Percentiles rank a stretch among this genome's conserved stretches.
Evolutionary conservation across 768 basidiomycete species (phyloP).

Genomic region (Mycena galopus): DNA sequence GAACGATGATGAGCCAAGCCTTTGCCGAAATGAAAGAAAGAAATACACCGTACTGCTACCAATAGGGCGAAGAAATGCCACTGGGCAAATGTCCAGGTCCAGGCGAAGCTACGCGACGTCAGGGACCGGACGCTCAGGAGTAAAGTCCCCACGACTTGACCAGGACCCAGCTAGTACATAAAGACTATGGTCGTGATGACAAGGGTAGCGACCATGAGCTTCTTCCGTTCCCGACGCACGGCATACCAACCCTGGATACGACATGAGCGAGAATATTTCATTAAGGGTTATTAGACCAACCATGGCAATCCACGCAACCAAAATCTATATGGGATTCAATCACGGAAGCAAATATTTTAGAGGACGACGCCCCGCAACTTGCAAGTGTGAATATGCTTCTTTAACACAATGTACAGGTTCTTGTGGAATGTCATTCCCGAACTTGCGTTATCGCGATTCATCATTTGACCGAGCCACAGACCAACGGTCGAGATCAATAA

Average conservation of each 20-base stretch:
- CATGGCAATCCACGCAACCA: slow-evolving; percentile 44
- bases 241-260: slow-evolving; percentile 44
- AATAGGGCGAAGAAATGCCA: slow-evolving; percentile 45
- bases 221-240: slow-evolving; percentile 44
- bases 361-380: slow-evolving; percentile 39
- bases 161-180: slow-evolving; percentile 33
- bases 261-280: neutral
- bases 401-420: slow-evolving; percentile 39
- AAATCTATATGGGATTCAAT: slow-evolving; percentile 29
- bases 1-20: slow-evolving; percentile 51
- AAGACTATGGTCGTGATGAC: slow-evolving; percentile 27
- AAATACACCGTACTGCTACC: slow-evolving; percentile 40
- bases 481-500: slow-evolving; percentile 38
- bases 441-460: slow-evolving; percentile 36
- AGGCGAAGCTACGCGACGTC: slow-evolving; percentile 32
- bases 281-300: slow-evolving; percentile 31
- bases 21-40: slow-evolving; percentile 49
- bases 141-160: slow-evolving; percentile 26
- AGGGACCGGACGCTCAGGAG: neutral
- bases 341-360: neutral
- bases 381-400: slow-evolving; percentile 40
- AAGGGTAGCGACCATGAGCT: slow-evolving; percentile 37
- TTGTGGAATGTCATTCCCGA: slow-evolving; percentile 34
- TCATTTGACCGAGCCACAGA: slow-evolving; percentile 49
- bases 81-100: slow-evolving; percentile 35